Percentiles rank a stretch among this genome's conserved stretches.
These are phyloP conservation scores for Monilinia fructicola DNA, from an alignment of 2,329 filamentous ascomycete genomes.

Conservation along the genomic window DNA sequence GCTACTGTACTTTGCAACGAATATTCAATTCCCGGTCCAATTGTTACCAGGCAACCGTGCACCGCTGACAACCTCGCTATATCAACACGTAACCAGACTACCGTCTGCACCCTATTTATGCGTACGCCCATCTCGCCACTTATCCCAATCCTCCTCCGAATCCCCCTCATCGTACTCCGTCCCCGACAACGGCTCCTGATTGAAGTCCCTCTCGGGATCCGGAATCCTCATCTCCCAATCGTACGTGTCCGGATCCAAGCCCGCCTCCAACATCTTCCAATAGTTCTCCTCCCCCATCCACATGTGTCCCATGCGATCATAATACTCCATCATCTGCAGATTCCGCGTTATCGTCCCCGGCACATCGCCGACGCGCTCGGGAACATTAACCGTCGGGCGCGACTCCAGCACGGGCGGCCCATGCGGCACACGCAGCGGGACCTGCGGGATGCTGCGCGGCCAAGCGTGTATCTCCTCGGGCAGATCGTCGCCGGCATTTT, in stretches of 20 bases:
- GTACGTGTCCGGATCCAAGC: slow-evolving; percentile 11
- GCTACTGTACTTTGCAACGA: not conserved
- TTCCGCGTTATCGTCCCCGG: not conserved
- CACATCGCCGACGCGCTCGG: accelerated
- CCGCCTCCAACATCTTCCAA: slow-evolving; percentile 21
- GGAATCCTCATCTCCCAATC: slow-evolving; percentile 10
- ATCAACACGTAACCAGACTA: not conserved
- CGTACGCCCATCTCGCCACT: not conserved
- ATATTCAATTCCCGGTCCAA: not conserved
- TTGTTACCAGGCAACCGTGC: not conserved
- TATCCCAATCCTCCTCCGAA: not conserved
- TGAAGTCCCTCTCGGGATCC: not conserved
- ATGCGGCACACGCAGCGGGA: not conserved
- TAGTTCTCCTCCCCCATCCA: slow-evolving; percentile 18
- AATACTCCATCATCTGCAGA: not conserved
- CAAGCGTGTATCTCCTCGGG: not conserved
- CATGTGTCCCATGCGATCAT: slow-evolving; percentile 19
- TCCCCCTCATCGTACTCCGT: not conserved
- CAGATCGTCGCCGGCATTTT: not conserved
- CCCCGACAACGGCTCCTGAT: not conserved
- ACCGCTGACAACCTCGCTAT: not conserved
- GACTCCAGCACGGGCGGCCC: not conserved
- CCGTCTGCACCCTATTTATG: not conserved
- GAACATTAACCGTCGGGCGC: not conserved
- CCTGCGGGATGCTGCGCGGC: not conserved